phyloP scores from a whole-genome alignment of 805 yeast genomes.

The Phaffomyces opuntiae region DNA sequence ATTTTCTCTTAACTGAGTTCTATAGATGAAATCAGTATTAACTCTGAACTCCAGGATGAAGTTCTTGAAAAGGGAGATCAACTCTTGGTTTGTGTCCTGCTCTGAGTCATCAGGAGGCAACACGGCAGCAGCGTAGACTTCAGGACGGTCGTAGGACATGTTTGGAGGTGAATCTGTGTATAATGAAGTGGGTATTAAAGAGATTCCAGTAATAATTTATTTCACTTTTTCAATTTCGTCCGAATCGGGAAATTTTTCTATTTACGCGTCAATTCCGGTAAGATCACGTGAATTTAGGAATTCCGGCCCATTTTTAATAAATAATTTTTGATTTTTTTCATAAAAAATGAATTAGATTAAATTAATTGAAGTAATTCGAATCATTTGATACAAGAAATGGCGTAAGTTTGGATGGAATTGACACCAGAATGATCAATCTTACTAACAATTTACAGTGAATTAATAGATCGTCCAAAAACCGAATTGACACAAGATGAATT shows the following conservation, averaged over 20 bases:
- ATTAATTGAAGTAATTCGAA: not conserved
- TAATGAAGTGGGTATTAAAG: not conserved
- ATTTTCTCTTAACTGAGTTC: slow-evolving; percentile 88
- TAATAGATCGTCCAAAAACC: slow-evolving; percentile 65
- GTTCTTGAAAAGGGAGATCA: slow-evolving; percentile 67
- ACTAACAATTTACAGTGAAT: slow-evolving; percentile 38
- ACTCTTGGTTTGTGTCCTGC: slow-evolving; percentile 60
- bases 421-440: not conserved
- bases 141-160: slow-evolving; percentile 36
- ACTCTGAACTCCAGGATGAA: slow-evolving; percentile 83
- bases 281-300: too few relatives aligned
- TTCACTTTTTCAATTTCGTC: not conserved
- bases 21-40: slow-evolving; percentile 73
- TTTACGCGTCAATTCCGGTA: too few relatives aligned
- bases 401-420: slow-evolving; percentile 11
- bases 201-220: not conserved
- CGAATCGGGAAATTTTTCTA: too few relatives aligned
- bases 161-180: not conserved
- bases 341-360: too few relatives aligned
- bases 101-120: slow-evolving; percentile 74
- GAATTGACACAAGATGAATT: slow-evolving; percentile 79
- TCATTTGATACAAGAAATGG: slow-evolving; percentile 9
- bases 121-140: slow-evolving; percentile 69
- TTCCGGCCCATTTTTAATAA: too few relatives aligned
- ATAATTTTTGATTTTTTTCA: too few relatives aligned